Evolutionary conservation across 768 basidiomycete genomes (phyloP).

Genomic region (Leccinum rimulosum): DNA sequence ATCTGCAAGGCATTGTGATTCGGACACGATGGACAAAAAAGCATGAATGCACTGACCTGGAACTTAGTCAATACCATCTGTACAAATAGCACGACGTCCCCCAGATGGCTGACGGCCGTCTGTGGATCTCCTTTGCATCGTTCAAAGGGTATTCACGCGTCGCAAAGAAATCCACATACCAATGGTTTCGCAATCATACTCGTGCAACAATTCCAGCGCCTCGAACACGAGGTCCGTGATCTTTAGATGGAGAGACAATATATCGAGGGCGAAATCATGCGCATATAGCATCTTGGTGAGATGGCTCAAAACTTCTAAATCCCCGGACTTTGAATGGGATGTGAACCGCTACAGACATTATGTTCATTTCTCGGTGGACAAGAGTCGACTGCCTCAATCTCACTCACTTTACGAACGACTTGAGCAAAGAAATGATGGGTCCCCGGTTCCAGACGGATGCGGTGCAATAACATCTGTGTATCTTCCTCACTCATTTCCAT

Average conservation of each 20-base stretch:
- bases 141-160: neutral
- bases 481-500: constrained; percentile 46
- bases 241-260: constrained; percentile 64
- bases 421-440: constrained; percentile 59
- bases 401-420: constrained; percentile 53
- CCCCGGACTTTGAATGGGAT: constrained; percentile 47
- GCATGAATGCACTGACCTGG: constrained; percentile 41
- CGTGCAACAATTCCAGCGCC: constrained; percentile 59
- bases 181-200: constrained; percentile 78
- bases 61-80: constrained; percentile 67
- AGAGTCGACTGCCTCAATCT: neutral
- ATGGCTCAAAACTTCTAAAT: constrained; percentile 68
- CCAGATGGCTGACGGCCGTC: constrained; percentile 73
- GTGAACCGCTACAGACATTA: constrained; percentile 52
- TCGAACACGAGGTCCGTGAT: constrained; percentile 64
- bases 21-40: neutral
- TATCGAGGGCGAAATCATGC: constrained; percentile 59
- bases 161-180: constrained; percentile 44
- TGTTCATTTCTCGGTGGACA: neutral
- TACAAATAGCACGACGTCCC: constrained; percentile 73
- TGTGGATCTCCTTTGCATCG: constrained; percentile 69
- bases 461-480: constrained; percentile 31
- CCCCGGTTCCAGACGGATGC: constrained; percentile 53
- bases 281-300: constrained; percentile 65
- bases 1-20: constrained; percentile 40